Evolutionary conservation across 2,329 filamentous ascomycete species (phyloP).

Genomic region (Talaromyces sp.): DNA sequence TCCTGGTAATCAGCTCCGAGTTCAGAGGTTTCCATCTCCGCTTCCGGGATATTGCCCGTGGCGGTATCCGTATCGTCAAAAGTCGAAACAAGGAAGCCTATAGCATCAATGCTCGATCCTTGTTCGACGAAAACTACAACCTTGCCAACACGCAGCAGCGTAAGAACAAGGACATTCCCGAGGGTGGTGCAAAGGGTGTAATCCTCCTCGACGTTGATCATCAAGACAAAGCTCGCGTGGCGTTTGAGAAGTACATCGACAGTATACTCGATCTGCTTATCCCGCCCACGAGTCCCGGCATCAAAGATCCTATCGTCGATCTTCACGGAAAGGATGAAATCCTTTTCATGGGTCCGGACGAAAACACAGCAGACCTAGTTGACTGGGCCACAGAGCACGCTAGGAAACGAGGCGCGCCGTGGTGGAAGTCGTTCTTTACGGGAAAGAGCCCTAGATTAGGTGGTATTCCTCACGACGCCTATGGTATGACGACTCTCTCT

Average conservation of each 20-base stretch:
- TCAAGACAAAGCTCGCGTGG: constrained; percentile 85
- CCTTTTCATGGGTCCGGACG: constrained; percentile 95
- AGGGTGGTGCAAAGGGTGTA: constrained; percentile 96
- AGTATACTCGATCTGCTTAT: constrained; percentile 93
- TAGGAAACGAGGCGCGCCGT: constrained; percentile 77
- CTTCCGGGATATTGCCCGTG: constrained; percentile 94
- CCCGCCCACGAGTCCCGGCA: constrained; percentile 84
- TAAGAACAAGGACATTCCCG: constrained; percentile 99
- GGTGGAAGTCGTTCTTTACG: constrained; percentile 99
- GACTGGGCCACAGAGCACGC: constrained; percentile 99
- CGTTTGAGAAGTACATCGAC: constrained; percentile 99
- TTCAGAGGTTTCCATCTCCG: constrained; percentile 95
- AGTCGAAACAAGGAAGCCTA: constrained; percentile 95
- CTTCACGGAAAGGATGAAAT: constrained; percentile 94
- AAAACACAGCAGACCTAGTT: constrained; percentile 96
- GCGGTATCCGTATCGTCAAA: constrained; percentile 98
- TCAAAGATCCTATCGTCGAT: constrained; percentile 98
- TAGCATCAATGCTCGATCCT: constrained; percentile 87
- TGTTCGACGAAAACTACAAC: constrained; percentile 99
- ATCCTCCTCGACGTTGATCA: constrained; percentile 90
- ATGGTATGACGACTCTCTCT: constrained; percentile 96
- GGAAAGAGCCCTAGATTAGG: constrained; percentile 95
- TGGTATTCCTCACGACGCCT: constrained; percentile 91
- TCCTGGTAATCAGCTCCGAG: constrained; percentile 94
- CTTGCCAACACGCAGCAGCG: constrained; percentile 97